phyloP scores from a whole-genome alignment of 2,329 filamentous ascomycete genomes.

The Seiridium unicorne region DNA sequence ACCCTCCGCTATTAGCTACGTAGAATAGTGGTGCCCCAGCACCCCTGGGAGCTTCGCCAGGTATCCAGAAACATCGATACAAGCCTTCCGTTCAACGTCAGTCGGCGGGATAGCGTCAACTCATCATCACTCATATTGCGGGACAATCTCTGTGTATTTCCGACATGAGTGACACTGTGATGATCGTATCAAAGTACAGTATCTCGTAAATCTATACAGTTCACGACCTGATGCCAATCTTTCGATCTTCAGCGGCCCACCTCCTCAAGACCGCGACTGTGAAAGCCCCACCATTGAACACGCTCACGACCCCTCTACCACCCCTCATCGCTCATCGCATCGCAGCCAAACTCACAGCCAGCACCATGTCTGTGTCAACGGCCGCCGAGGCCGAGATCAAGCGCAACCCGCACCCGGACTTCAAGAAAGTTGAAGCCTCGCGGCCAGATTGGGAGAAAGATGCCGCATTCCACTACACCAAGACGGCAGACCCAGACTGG shows the following conservation, averaged over 20 bases:
- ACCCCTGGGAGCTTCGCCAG: too few species aligned
- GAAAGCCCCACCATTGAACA: slow-evolving; percentile 1
- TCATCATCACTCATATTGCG: too few species aligned
- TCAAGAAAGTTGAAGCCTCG: slow-evolving; percentile 67
- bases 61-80: too few species aligned
- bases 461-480: slow-evolving; percentile 52
- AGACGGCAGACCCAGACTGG: slow-evolving; percentile 67
- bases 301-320: slow-evolving; percentile 1
- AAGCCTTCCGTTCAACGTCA: too few species aligned
- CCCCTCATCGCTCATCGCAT: slow-evolving; percentile 4
- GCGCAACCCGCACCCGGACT: slow-evolving; percentile 72
- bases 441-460: slow-evolving; percentile 58
- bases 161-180: too few species aligned
- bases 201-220: too few species aligned
- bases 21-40: too few species aligned
- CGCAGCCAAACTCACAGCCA: background rate
- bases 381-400: slow-evolving; percentile 37
- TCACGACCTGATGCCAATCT: background rate
- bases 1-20: too few species aligned
- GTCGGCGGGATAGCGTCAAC: too few species aligned
- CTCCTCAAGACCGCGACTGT: background rate
- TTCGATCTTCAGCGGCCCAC: background rate
- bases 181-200: too few species aligned
- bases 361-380: slow-evolving; percentile 23
- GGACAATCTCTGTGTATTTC: too few species aligned